Evolutionary conservation across 768 basidiomycete species (phyloP).

Genomic region (Suillus occidentalis): DNA sequence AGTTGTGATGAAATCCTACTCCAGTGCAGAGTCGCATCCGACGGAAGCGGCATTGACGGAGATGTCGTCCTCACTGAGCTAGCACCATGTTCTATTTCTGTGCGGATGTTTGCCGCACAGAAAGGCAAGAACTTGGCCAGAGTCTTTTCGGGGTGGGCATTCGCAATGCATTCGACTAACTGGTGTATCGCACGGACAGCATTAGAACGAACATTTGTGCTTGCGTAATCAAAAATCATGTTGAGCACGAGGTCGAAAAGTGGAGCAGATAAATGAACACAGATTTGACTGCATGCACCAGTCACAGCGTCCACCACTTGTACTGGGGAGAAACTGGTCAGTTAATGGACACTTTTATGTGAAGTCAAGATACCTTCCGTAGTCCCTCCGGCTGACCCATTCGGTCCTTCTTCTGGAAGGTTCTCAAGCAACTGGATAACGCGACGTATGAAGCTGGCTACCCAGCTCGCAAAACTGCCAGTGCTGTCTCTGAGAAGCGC

Average conservation of each 20-base stretch:
- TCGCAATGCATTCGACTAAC: conserved; percentile 82
- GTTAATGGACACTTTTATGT: not conserved
- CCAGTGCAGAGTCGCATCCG: conserved; percentile 88
- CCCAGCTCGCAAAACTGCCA: conserved; percentile 77
- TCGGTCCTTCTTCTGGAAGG: conserved; percentile 77
- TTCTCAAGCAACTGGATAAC: conserved; percentile 83
- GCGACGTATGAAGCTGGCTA: conserved; percentile 74
- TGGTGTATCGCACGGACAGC: conserved; percentile 86
- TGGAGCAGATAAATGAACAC: conserved; percentile 64
- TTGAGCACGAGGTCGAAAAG: conserved; percentile 80
- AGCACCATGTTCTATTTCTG: conserved; percentile 84
- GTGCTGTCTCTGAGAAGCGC: conserved; percentile 68
- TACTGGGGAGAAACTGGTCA: conserved; percentile 37
- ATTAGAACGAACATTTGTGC: conserved; percentile 78
- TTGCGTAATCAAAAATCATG: conserved; percentile 82
- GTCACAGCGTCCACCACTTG: conserved; percentile 77
- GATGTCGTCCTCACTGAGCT: conserved; percentile 73
- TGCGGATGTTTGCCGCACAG: conserved; percentile 65
- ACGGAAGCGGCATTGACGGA: conserved; percentile 63
- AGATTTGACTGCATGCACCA: conserved; percentile 63
- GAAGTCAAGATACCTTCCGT: conserved; percentile 51
- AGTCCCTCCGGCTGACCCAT: conserved; percentile 60
- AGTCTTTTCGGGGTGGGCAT: conserved; percentile 75
- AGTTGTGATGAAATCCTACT: conserved; percentile 44
- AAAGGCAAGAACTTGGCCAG: conserved; percentile 77